phyloP scores from a whole-genome alignment of 441 rosid genomes.

The Metrosideros polymorpha region DNA sequence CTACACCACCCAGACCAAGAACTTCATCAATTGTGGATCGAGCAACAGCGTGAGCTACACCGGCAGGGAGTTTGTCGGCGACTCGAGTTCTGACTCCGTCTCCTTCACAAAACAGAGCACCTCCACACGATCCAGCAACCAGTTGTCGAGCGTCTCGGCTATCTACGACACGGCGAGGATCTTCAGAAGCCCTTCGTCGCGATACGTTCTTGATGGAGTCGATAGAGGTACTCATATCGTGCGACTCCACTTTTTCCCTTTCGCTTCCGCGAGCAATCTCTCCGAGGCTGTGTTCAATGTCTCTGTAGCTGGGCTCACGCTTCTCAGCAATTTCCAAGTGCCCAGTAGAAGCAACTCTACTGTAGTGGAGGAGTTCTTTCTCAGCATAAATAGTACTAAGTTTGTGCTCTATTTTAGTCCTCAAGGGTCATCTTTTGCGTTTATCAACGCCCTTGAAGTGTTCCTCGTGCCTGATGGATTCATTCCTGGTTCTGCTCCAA shows the following conservation, averaged over 20 bases:
- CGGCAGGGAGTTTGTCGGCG: slow-evolving; percentile 17
- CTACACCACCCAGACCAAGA: slow-evolving; percentile 9
- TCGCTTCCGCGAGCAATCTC: background rate
- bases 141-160: background rate
- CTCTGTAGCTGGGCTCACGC: background rate
- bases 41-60: background rate
- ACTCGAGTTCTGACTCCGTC: background rate
- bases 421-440: background rate
- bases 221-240: background rate
- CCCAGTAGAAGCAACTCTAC: background rate
- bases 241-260: background rate
- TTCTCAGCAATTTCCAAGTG: background rate
- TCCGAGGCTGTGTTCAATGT: background rate
- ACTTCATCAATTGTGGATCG: slow-evolving; percentile 40
- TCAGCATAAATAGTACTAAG: background rate
- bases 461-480: background rate
- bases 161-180: background rate
- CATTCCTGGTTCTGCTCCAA: background rate
- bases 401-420: background rate
- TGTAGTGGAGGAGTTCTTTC: background rate
- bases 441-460: background rate
- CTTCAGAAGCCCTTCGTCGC: background rate
- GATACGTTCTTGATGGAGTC: background rate
- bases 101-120: background rate
- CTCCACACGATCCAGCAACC: background rate